Conservation (phyloP, 139 green algal species). For the Tetraselmis striata region DNA sequence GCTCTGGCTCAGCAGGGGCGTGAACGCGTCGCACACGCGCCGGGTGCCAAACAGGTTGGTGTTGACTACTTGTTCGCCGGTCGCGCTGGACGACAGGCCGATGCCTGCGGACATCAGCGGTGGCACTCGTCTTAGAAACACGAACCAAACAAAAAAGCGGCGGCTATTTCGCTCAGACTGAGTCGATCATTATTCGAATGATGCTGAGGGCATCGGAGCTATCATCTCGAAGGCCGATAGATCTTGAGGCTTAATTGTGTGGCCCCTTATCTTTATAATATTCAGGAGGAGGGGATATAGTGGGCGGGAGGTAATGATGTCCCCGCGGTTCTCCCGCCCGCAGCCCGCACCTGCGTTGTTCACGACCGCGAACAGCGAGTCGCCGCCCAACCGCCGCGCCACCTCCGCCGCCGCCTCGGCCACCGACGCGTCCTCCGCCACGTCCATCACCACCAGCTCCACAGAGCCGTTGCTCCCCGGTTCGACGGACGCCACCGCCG, state of each 20-base stretch:
- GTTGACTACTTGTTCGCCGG: neutral
- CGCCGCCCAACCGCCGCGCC: neutral
- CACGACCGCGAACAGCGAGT: neutral
- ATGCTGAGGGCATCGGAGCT: neutral
- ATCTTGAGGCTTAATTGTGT: too few species aligned
- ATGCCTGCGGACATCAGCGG: neutral
- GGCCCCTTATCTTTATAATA: too few species aligned
- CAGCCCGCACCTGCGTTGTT: neutral
- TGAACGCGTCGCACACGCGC: slow-evolving; percentile 1
- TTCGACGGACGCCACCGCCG: neutral
- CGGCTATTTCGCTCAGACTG: neutral
- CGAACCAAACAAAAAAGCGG: neutral
- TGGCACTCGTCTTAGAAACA: neutral
- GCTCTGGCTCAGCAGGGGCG: neutral
- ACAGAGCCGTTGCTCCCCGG: neutral
- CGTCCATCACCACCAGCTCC: neutral
- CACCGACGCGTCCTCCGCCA: neutral
- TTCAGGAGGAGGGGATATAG: too few species aligned
- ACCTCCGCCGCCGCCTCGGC: neutral
- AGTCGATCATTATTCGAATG: neutral
- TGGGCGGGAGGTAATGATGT: too few species aligned
- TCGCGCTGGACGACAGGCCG: neutral
- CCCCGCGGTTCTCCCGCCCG: too few species aligned
- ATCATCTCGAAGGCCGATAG: too few species aligned
- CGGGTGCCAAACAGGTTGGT: neutral